Evolutionary conservation across 1,284 basidiomycete species (phyloP).

Genomic region (Athelia psychrophila): DNA sequence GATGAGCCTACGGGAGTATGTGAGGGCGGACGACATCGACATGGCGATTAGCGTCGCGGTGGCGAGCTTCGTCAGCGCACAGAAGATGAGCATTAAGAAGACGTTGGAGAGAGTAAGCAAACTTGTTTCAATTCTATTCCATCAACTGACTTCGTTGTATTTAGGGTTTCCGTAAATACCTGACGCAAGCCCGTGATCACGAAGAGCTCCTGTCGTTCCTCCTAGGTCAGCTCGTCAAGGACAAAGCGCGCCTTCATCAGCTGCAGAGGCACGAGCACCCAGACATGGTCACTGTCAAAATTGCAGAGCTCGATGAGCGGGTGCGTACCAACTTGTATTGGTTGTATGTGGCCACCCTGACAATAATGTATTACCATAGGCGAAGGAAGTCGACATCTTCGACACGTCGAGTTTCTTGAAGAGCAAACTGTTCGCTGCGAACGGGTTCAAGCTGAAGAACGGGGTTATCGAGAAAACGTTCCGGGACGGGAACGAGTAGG

Average conservation of each 20-base stretch:
- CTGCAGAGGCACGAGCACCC: constrained; percentile 77
- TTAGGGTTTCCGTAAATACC: constrained; percentile 95
- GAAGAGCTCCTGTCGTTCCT: constrained; percentile 95
- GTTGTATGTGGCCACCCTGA: constrained; percentile 4
- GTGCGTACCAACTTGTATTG: constrained; percentile 39
- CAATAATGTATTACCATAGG: constrained; percentile 43
- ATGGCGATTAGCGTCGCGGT: constrained; percentile 95
- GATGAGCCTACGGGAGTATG: constrained; percentile 97
- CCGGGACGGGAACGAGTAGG: constrained; percentile 25
- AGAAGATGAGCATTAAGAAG: constrained; percentile 99
- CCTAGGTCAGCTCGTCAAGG: constrained; percentile 93
- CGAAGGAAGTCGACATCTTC: constrained; percentile 93
- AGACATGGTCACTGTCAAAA: constrained; percentile 68
- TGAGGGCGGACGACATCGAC: constrained; percentile 95
- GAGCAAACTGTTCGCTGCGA: constrained; percentile 84
- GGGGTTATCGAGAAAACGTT: constrained; percentile 73
- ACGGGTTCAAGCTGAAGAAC: constrained; percentile 80
- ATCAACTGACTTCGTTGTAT: constrained; percentile 7
- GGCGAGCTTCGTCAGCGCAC: constrained; percentile 92
- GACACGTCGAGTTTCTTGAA: constrained; percentile 85
- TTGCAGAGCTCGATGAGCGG: constrained; percentile 79
- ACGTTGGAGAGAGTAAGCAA: constrained; percentile 84
- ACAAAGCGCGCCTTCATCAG: constrained; percentile 85
- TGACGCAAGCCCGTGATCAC: constrained; percentile 91
- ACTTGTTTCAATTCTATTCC: not conserved